Evolutionary conservation across 306 rosid species (phyloP).

Genomic region (Morella rubra): DNA sequence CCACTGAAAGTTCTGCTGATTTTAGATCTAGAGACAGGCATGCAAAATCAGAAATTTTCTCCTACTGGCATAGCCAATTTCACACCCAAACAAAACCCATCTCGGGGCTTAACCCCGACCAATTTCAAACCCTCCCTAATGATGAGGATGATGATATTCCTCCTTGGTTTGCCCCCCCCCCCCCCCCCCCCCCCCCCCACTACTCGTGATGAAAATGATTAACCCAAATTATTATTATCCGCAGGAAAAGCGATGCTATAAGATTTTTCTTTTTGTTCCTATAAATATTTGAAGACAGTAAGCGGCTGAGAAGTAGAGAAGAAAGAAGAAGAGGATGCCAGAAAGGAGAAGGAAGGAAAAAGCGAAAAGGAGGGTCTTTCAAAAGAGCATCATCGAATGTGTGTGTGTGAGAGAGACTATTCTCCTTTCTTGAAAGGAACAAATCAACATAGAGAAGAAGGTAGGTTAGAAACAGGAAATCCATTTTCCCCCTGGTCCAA

Average conservation of each 20-base stretch:
- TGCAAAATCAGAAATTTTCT: slow-evolving; percentile 34
- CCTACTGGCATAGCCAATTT: slow-evolving; percentile 31
- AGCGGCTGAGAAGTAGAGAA: not conserved
- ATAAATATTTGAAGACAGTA: not conserved
- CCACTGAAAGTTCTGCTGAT: slow-evolving; percentile 25
- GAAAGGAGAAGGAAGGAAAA: not conserved
- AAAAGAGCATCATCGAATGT: no score
- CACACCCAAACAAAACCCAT: slow-evolving; percentile 31
- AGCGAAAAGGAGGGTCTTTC: not conserved
- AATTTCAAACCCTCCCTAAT: slow-evolving; percentile 21
- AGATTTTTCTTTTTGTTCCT: not conserved
- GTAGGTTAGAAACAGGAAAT: not conserved
- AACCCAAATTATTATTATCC: not conserved
- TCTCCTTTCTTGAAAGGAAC: not conserved
- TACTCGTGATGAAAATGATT: slow-evolving; percentile 73
- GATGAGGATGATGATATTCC: slow-evolving; percentile 71
- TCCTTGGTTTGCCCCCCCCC: slow-evolving; percentile 97
- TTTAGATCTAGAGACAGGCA: slow-evolving; percentile 35
- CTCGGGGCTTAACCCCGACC: slow-evolving; percentile 26
- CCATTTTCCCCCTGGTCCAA: not conserved
- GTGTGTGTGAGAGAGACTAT: no score
- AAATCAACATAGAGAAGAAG: not conserved
- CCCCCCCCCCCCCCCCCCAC: no score
- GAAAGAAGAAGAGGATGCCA: not conserved
- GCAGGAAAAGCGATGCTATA: no score